phyloP scores from a whole-genome alignment of 164 flowering plant genomes.

The Cinnamomum chago region DNA sequence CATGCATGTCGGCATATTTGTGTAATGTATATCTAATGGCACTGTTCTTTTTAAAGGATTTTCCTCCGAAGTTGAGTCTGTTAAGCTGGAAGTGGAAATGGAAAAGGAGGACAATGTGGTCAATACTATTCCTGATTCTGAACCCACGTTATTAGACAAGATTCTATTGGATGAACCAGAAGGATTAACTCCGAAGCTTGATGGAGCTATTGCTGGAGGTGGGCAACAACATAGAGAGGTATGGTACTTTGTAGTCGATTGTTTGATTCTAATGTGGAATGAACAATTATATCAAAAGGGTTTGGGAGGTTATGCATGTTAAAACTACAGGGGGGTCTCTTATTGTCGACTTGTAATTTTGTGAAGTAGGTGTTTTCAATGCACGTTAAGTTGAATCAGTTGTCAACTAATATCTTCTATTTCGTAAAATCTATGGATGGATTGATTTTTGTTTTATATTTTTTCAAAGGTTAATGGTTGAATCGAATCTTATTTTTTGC shows the following conservation, averaged over 20 bases:
- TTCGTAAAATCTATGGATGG: not conserved
- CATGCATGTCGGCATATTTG: no score
- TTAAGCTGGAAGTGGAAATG: constrained; percentile 31
- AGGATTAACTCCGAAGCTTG: constrained; percentile 16
- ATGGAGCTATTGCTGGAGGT: constrained; percentile 24
- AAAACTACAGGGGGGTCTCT: not conserved
- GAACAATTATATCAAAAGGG: not conserved
- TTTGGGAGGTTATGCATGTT: not conserved
- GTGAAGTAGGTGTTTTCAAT: not conserved
- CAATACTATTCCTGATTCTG: constrained; percentile 25
- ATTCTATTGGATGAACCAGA: constrained; percentile 54
- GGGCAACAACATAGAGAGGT: constrained; percentile 56
- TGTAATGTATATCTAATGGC: not conserved
- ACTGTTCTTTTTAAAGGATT: constrained; percentile 20
- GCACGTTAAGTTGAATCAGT: not conserved
- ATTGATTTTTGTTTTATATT: not conserved
- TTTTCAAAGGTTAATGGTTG: no score
- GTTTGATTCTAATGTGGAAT: not conserved
- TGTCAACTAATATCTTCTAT: not conserved
- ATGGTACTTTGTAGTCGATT: not conserved
- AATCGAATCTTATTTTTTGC: not conserved
- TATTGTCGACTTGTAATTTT: not conserved
- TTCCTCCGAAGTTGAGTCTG: constrained; percentile 34
- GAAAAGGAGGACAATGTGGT: constrained; percentile 15
- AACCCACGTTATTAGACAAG: constrained; percentile 50